Evolutionary conservation across 2,329 filamentous ascomycete genomes (phyloP).

Genomic region (Penicillium freii): DNA sequence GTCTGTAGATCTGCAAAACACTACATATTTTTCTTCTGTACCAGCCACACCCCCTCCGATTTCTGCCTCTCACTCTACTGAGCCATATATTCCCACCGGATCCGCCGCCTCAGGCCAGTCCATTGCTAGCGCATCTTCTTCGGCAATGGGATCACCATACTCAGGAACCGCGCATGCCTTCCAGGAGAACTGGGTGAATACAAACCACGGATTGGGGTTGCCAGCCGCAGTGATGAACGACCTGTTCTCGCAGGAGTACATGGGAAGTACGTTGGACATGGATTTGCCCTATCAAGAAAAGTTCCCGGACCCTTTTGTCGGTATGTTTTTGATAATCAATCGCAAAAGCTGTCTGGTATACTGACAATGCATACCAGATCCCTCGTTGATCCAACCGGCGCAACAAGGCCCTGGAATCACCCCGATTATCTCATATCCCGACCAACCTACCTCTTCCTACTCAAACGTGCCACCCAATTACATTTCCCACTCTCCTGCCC

Average conservation of each 20-base stretch:
- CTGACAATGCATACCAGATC: constrained; percentile 45
- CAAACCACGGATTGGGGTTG: constrained; percentile 56
- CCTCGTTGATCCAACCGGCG: constrained; percentile 57
- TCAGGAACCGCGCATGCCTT: constrained; percentile 59
- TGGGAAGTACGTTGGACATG: constrained; percentile 46
- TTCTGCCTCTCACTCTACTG: constrained; percentile 30
- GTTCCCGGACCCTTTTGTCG: constrained; percentile 39
- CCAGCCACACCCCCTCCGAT: constrained; percentile 36
- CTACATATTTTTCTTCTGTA: constrained; percentile 28
- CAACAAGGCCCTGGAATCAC: constrained; percentile 31
- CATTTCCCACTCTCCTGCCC: constrained; percentile 36
- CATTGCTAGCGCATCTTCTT: constrained; percentile 58
- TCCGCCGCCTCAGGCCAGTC: constrained; percentile 63
- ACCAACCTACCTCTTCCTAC: constrained; percentile 31
- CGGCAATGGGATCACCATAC: constrained; percentile 65
- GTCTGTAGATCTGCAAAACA: constrained; percentile 27
- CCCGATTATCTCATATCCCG: constrained; percentile 35
- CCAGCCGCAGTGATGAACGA: constrained; percentile 64
- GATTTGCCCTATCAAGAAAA: constrained; percentile 46
- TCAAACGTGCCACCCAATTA: constrained; percentile 30
- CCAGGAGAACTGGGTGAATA: constrained; percentile 58
- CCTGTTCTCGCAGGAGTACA: constrained; percentile 55
- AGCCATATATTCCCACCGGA: constrained; percentile 55
- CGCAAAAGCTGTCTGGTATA: not conserved
- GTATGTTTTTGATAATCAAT: constrained; percentile 25